Evolutionary conservation across 352 stramenopile genomes (phyloP), one percentile per base, ranked within the genome.

Genomic region (Phytophthora melonis): DNA sequence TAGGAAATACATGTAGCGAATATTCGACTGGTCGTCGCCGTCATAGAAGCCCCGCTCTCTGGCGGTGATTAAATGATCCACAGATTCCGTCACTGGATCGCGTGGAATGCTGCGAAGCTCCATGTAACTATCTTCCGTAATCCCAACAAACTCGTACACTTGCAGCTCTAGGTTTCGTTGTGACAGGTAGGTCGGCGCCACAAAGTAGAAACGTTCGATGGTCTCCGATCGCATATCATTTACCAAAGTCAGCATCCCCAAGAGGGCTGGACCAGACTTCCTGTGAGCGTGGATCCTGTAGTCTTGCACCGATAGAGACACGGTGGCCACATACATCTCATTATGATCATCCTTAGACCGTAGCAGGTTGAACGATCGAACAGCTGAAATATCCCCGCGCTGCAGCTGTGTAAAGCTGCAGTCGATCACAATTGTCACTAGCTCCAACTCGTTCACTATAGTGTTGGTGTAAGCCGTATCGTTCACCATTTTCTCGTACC

Each of bases 341-440:
- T 8, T 27, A 14, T 23, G 47, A 14, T 54, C 47, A 8, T 27
- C 16, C 18, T 8, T 13, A 5, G 47, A 54, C 1, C 47, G 47
- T 27, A 54, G n/a, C 19, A 54, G 47, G 19, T 54, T 54, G 47
- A 54, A 54, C 25, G 25, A 0, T 16, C 47, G 47, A 5, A 54
- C 47, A 5, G 47, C 19, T 10, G 47, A 23, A 16, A n/a, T 23
- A 14, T 54, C 47, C 11, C 19, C 47, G 5, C 10, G 8, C n/a
- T 54, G 25, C 19, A 54, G 47, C 16, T 23, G 47, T 13, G 47
- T 54, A 27, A 54, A 54, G 27, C 47, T 54, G n/a, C 47, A 54
- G 13, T 54, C 18, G 10, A 54, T n/a, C 1, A 54, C 6, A 14
- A 54, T 4, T 1, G 19, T 27, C 18, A 54, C 47, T 2, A 54